Percentiles rank a stretch among this genome's conserved stretches.
Conservation (phyloP, 176 grass and related monocot species). For the Zea luxurians region DNA sequence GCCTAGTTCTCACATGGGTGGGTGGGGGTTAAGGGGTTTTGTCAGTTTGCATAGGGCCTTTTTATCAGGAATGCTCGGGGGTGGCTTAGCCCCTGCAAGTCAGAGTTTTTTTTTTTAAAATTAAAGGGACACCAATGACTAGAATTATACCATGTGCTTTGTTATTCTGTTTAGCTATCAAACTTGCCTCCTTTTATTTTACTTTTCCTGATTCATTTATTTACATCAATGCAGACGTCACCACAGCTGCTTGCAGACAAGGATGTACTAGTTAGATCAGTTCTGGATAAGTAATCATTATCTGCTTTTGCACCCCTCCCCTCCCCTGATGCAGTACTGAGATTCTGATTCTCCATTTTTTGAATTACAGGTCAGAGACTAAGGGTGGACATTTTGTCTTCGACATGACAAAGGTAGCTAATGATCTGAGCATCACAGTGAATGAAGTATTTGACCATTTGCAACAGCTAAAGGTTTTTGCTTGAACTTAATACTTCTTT, state of each 20-base stretch:
- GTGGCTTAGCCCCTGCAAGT: too few relatives aligned
- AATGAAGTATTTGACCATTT: constrained; percentile 72
- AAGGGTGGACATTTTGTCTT: constrained; percentile 89
- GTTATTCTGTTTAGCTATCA: constrained; percentile 26
- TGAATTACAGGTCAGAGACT: constrained; percentile 59
- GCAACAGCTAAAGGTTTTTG: constrained; percentile 76
- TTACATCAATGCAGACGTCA: constrained; percentile 63
- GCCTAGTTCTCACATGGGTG: too few relatives aligned
- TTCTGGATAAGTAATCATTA: constrained; percentile 59
- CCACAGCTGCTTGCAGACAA: constrained; percentile 73
- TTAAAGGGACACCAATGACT: background rate
- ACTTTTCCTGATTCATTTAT: constrained; percentile 22
- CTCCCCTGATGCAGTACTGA: constrained; percentile 2
- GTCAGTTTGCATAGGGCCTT: too few relatives aligned
- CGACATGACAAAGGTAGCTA: constrained; percentile 71
- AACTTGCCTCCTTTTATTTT: constrained; percentile 24
- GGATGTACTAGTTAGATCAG: constrained; percentile 67
- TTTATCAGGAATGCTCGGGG: too few relatives aligned
- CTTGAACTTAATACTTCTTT: background rate
- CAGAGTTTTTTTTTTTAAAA: too few relatives aligned
- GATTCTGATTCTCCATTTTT: constrained; percentile 32
- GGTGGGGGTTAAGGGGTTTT: too few relatives aligned
- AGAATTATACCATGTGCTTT: background rate
- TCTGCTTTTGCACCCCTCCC: constrained; percentile 11
- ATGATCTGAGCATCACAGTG: constrained; percentile 54